phyloP scores from a whole-genome alignment of 2,329 filamentous ascomycete species.

The Fusarium sp. region DNA sequence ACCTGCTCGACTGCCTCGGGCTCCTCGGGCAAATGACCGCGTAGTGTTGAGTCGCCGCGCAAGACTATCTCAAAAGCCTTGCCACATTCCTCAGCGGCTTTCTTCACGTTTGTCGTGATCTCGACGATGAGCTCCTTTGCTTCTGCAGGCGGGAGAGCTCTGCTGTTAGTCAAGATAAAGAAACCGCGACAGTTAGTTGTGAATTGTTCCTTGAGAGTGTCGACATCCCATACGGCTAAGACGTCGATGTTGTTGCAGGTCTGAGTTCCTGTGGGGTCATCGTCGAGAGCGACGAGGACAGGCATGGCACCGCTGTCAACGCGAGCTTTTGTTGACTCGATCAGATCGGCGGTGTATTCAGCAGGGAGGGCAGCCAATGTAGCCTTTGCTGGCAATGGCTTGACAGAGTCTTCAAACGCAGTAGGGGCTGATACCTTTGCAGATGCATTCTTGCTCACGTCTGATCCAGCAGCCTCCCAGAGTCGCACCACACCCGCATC shows the following conservation, averaged over 20 bases:
- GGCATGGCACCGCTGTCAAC: neutral
- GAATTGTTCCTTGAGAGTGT: constrained; percentile 46
- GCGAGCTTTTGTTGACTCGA: neutral
- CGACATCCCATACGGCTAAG: constrained; percentile 62
- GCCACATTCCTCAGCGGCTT: neutral
- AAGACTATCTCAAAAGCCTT: neutral
- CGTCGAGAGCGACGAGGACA: constrained; percentile 55
- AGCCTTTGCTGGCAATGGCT: neutral
- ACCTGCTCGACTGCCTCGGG: neutral
- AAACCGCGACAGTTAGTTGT: neutral
- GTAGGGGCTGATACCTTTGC: neutral
- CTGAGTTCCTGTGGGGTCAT: constrained; percentile 69
- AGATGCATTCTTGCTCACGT: neutral
- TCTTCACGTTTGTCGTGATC: neutral
- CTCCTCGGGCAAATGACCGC: neutral
- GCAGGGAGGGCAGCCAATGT: neutral
- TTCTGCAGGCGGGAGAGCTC: neutral
- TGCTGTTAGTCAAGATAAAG: neutral
- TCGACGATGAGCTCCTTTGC: neutral
- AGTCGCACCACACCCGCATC: neutral
- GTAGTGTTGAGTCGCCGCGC: neutral
- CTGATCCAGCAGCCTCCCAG: neutral
- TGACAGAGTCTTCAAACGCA: fast-evolving
- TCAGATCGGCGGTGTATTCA: neutral
- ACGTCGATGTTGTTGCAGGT: constrained; percentile 68